Percentiles rank a stretch among this genome's conserved stretches.
These are phyloP conservation scores for Monosporascus ibericus DNA, from an alignment of 2,329 filamentous ascomycete genomes.

Conservation along the genomic window DNA sequence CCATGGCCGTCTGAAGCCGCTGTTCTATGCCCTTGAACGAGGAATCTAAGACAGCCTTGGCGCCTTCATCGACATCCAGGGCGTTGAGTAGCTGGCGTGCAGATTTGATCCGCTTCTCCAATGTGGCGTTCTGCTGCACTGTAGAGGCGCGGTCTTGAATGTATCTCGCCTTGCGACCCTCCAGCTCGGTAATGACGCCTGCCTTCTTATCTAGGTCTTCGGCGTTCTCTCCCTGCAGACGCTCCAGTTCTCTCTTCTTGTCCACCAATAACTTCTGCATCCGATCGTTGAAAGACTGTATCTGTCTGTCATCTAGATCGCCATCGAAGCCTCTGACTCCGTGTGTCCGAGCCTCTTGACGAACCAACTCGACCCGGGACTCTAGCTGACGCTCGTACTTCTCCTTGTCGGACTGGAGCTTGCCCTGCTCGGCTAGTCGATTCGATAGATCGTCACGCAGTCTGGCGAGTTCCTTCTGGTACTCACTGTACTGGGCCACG, in stretches of 20 bases:
- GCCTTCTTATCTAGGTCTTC: constrained; percentile 72
- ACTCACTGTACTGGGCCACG: constrained; percentile 57
- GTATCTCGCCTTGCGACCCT: constrained; percentile 64
- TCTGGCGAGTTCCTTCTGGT: constrained; percentile 45
- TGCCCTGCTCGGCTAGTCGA: constrained; percentile 63
- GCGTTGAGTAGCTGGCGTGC: constrained; percentile 64
- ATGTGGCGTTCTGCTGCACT: constrained; percentile 63
- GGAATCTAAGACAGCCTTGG: constrained; percentile 69
- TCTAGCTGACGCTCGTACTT: constrained; percentile 77
- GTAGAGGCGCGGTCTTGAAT: constrained; percentile 70
- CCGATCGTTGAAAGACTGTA: constrained; percentile 70
- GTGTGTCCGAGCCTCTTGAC: constrained; percentile 68
- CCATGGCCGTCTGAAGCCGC: constrained; percentile 54
- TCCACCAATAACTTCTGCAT: constrained; percentile 70
- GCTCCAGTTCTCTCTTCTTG: constrained; percentile 73
- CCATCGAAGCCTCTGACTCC: constrained; percentile 80
- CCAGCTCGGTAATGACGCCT: constrained; percentile 63
- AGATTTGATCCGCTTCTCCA: constrained; percentile 62
- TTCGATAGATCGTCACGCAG: constrained; percentile 41
- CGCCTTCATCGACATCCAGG: constrained; percentile 83
- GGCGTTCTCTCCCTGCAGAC: constrained; percentile 64
- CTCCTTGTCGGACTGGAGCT: constrained; percentile 77
- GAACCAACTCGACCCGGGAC: constrained; percentile 66
- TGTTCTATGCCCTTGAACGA: constrained; percentile 64
- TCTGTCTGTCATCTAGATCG: constrained; percentile 66